A percentile compares a stretch with the other conserved stretches of the same genome.
These are phyloP conservation scores for Alternaria sp. DNA, from an alignment of 2,329 filamentous ascomycete species.

Conservation along the genomic window DNA sequence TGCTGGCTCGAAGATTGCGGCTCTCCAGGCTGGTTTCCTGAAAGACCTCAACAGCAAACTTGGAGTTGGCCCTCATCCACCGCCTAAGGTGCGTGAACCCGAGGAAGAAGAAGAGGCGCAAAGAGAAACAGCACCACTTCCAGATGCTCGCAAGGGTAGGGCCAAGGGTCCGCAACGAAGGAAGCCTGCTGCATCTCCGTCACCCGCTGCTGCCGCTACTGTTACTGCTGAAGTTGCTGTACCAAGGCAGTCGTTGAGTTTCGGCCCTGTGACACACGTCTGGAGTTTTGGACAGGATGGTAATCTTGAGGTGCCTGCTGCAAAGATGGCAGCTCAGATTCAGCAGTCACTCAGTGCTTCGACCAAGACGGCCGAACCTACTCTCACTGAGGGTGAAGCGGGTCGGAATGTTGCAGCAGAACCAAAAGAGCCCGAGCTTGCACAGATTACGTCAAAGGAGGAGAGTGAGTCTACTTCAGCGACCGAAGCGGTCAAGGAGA, in stretches of 20 bases:
- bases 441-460: conserved; percentile 11
- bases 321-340: conserved; percentile 37
- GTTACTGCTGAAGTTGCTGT: conserved; percentile 48
- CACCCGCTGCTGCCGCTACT: conserved; percentile 59
- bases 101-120: conserved; percentile 61
- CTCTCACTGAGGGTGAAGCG: conserved; percentile 4
- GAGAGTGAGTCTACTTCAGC: conserved; percentile 5
- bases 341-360: conserved; percentile 24
- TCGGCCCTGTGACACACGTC: conserved; percentile 39
- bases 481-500: background rate
- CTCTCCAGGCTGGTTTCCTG: conserved; percentile 89
- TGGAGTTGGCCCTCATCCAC: conserved; percentile 80
- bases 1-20: conserved; percentile 84
- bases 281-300: conserved; percentile 47
- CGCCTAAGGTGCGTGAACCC: conserved; percentile 75
- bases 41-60: conserved; percentile 90
- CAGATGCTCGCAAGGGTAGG: conserved; percentile 87
- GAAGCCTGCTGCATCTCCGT: conserved; percentile 68
- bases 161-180: conserved; percentile 86
- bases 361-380: conserved; percentile 9
- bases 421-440: conserved; percentile 11
- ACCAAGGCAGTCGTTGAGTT: conserved; percentile 29
- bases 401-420: conserved; percentile 12
- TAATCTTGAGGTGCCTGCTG: conserved; percentile 41
- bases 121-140: conserved; percentile 75